phyloP scores from a whole-genome alignment of 2,329 filamentous ascomycete genomes.

The Fusarium sp. region DNA sequence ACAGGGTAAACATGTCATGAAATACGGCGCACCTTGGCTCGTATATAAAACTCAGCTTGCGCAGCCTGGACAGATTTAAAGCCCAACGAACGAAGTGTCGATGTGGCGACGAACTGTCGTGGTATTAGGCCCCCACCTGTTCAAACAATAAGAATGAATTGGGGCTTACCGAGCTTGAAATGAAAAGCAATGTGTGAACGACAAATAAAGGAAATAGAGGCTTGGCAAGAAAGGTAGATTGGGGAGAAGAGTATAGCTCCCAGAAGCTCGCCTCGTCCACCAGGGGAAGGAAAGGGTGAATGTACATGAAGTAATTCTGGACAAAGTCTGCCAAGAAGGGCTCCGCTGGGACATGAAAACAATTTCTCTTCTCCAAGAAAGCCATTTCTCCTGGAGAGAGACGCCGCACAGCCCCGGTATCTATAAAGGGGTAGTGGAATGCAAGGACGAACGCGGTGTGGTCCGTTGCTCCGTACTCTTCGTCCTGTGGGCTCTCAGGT shows the following conservation, averaged over 20 bases:
- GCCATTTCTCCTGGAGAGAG: too few species aligned
- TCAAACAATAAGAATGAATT: too few species aligned
- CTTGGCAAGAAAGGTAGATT: not conserved
- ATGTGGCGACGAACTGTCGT: not conserved
- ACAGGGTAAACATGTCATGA: too few species aligned
- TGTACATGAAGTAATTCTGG: constrained; percentile 6
- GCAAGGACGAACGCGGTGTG: too few species aligned
- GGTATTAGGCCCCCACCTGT: not conserved
- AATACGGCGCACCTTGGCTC: not conserved
- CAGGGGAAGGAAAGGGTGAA: constrained; percentile 5
- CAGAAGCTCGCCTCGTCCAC: constrained; percentile 5
- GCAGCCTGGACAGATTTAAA: not conserved
- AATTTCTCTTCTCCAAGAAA: not conserved
- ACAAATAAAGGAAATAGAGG: not conserved
- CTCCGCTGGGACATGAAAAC: not conserved
- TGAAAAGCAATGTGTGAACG: not conserved
- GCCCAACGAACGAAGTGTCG: not conserved
- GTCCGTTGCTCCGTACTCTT: too few species aligned
- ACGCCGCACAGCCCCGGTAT: too few species aligned
- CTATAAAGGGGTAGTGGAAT: too few species aligned
- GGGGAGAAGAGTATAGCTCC: not conserved
- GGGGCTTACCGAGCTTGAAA: not conserved
- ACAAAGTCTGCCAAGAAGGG: not conserved
- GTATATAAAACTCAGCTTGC: not conserved
- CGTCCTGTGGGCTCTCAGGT: too few species aligned